These are phyloP conservation scores for Fragaria vesca DNA, from an alignment of 306 rosid species.

Conservation along the genomic window DNA sequence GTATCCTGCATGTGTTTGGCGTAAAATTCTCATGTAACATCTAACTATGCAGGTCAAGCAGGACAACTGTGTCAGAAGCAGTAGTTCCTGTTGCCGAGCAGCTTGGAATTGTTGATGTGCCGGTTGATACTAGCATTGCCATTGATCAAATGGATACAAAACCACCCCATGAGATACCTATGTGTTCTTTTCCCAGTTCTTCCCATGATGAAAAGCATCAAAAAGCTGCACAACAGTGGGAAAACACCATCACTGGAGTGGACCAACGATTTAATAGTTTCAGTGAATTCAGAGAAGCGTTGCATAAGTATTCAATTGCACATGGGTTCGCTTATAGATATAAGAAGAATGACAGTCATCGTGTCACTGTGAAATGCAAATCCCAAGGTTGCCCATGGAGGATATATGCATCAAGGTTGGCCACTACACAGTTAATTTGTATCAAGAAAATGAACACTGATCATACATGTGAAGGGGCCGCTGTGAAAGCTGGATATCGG, in stretches of 20 bases:
- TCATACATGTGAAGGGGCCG: constrained; percentile 92
- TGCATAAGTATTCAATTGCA: constrained; percentile 93
- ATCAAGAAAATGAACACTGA: constrained; percentile 76
- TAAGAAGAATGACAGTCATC: constrained; percentile 92
- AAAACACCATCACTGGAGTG: constrained; percentile 92
- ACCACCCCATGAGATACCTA: constrained; percentile 41
- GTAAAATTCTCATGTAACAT: constrained; percentile 21
- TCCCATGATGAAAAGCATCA: constrained; percentile 52
- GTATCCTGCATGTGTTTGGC: constrained; percentile 17
- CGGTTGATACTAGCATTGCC: constrained; percentile 34
- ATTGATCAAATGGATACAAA: constrained; percentile 40
- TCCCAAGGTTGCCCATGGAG: constrained; percentile 95
- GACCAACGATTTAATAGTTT: constrained; percentile 93
- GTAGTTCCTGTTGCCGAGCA: constrained; percentile 52
- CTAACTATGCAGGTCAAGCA: constrained; percentile 71
- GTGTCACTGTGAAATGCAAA: constrained; percentile 96
- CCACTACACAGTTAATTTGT: constrained; percentile 90
- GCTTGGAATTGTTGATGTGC: constrained; percentile 34
- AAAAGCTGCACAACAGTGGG: constrained; percentile 94
- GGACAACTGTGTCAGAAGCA: constrained; percentile 88
- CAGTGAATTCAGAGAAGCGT: constrained; percentile 86
- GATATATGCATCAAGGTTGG: constrained; percentile 86
- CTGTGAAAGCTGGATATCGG: constrained; percentile 90
- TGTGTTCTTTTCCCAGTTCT: constrained; percentile 36
- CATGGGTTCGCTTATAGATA: constrained; percentile 91